phyloP scores from a whole-genome alignment of 495 filamentous ascomycete genomes.

The Trichoderma virens region DNA sequence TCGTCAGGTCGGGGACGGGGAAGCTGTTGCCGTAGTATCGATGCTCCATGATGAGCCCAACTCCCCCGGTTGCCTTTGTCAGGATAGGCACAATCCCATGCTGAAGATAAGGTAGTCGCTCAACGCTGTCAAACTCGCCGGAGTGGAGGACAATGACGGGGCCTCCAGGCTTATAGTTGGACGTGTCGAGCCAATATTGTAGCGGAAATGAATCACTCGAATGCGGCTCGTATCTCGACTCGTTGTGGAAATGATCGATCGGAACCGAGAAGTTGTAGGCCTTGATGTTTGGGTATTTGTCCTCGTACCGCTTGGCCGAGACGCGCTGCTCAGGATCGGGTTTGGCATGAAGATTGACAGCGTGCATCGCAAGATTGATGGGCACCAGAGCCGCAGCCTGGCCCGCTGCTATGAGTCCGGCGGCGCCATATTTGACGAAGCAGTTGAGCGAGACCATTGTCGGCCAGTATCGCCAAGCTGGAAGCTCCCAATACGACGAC shows the following conservation, averaged over 20 bases:
- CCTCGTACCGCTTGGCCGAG: not conserved
- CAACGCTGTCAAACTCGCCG: constrained; percentile 54
- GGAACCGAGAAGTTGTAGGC: constrained; percentile 56
- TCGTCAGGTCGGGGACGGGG: constrained; percentile 50
- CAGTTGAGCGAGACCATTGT: not conserved
- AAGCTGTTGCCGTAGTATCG: constrained; percentile 63
- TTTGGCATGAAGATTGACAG: not conserved
- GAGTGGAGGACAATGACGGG: constrained; percentile 62
- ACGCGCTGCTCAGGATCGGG: not conserved
- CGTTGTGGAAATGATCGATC: constrained; percentile 70
- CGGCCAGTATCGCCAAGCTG: not conserved
- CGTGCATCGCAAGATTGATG: not conserved
- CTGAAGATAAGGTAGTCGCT: constrained; percentile 55
- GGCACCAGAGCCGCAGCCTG: not conserved
- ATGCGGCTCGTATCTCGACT: constrained; percentile 62
- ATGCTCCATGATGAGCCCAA: constrained; percentile 72
- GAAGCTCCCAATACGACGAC: not conserved
- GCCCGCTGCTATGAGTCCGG: not conserved
- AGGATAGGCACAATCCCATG: constrained; percentile 62
- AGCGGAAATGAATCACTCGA: constrained; percentile 48
- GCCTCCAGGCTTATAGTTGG: constrained; percentile 58
- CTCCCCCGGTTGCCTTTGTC: constrained; percentile 52
- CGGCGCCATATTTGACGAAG: not conserved
- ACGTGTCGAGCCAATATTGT: constrained; percentile 67
- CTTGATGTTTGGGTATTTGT: constrained; percentile 1